Percentiles rank a stretch among this genome's conserved stretches.
Evolutionary conservation across 2,329 filamentous ascomycete genomes (phyloP).

Genomic region (Alternaria sp.): DNA sequence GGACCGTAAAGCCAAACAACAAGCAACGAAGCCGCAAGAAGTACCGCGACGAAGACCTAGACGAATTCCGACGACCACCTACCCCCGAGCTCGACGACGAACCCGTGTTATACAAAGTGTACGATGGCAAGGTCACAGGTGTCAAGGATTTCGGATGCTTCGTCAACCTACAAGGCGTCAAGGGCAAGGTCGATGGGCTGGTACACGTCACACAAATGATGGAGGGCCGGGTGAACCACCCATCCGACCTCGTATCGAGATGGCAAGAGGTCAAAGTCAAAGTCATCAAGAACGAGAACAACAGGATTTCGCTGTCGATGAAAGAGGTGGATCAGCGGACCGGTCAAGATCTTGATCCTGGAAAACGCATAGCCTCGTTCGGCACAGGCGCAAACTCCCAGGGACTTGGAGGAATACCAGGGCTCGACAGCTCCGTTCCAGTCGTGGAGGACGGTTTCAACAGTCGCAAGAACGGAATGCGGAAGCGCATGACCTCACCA

Average conservation of each 20-base stretch:
- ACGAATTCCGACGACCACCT: conserved; percentile 70
- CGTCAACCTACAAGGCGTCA: conserved; percentile 86
- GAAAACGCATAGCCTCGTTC: conserved; percentile 74
- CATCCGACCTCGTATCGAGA: conserved; percentile 80
- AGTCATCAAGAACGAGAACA: conserved; percentile 82
- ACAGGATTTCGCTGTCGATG: conserved; percentile 88
- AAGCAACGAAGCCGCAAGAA: conserved; percentile 49
- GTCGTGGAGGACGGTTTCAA: conserved; percentile 68
- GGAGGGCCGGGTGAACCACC: conserved; percentile 87
- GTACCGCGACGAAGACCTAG: conserved; percentile 54
- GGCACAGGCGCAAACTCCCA: conserved; percentile 81
- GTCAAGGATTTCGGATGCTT: conserved; percentile 97
- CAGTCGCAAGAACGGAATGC: conserved; percentile 58
- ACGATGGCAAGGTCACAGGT: conserved; percentile 86
- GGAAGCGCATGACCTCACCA: conserved; percentile 94
- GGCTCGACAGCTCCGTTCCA: conserved; percentile 59
- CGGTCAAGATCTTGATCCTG: conserved; percentile 81
- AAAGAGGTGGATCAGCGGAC: conserved; percentile 94
- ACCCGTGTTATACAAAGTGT: conserved; percentile 84
- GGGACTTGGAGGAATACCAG: conserved; percentile 69
- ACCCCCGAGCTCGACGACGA: conserved; percentile 79
- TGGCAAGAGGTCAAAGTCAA: conserved; percentile 92
- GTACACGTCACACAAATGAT: conserved; percentile 92
- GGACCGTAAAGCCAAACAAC: conserved; percentile 50
- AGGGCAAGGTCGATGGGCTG: conserved; percentile 87